These are phyloP conservation scores for Fagus sylvatica DNA, from an alignment of 306 rosid genomes.

Conservation along the genomic window DNA sequence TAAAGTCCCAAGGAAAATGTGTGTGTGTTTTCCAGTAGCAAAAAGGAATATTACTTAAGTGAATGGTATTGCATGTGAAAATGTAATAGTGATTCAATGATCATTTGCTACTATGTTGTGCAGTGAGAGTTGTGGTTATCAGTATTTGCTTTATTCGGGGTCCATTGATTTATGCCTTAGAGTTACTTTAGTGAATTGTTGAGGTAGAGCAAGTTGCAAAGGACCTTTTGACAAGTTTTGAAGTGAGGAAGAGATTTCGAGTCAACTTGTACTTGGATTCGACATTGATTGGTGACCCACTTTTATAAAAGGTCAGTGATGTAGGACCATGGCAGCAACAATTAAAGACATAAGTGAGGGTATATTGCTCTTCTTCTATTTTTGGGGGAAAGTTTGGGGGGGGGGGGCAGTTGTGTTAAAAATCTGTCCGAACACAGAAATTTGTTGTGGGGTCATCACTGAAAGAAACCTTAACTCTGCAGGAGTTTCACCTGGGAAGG, in stretches of 20 bases:
- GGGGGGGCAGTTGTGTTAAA: not conserved
- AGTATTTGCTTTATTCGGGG: not conserved
- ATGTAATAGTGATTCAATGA: not conserved
- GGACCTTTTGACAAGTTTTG: conserved; percentile 34
- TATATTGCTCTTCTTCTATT: not conserved
- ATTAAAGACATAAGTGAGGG: not conserved
- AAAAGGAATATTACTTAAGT: not conserved
- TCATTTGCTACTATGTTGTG: not conserved
- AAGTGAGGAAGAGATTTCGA: conserved; percentile 37
- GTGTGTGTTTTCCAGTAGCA: no score
- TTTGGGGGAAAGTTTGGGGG: not conserved
- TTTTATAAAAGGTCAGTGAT: conserved; percentile 58
- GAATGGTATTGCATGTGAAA: not conserved
- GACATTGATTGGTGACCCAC: conserved; percentile 89
- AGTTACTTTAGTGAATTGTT: not conserved
- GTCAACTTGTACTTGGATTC: conserved; percentile 54
- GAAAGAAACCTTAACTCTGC: conserved; percentile 11
- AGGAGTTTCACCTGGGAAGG: conserved; percentile 84
- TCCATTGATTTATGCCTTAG: not conserved
- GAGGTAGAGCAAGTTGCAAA: conserved; percentile 59
- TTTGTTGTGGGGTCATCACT: conserved; percentile 24
- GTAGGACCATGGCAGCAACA: not conserved
- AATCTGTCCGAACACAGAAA: conserved; percentile 15
- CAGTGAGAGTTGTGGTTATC: not conserved
- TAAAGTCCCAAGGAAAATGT: no score